A percentile compares a stretch with the other conserved stretches of the same genome.
phyloP scores from a whole-genome alignment of 768 basidiomycete genomes.

The Russula ochroleuca region DNA sequence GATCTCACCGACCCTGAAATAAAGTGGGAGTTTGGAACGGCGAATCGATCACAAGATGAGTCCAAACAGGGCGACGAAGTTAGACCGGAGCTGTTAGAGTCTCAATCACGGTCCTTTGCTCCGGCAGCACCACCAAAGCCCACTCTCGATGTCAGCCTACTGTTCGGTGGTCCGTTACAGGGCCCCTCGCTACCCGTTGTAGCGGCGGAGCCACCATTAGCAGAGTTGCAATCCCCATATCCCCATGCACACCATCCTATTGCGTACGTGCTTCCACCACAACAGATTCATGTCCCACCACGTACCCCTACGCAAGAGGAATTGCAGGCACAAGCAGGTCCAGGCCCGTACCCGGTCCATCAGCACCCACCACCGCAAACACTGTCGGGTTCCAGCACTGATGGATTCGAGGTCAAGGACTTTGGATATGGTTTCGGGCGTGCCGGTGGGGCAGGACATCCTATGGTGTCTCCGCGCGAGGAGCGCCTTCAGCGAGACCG shows the following conservation, averaged over 20 bases:
- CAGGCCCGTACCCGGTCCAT: conserved; percentile 22
- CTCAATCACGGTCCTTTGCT: neutral
- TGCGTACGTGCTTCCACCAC: conserved; percentile 15
- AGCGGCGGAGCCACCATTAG: conserved; percentile 8
- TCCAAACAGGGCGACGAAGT: conserved; percentile 8
- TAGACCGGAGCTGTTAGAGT: conserved; percentile 1
- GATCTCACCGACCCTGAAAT: conserved; percentile 36
- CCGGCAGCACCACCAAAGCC: conserved; percentile 6
- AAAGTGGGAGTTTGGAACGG: conserved; percentile 60
- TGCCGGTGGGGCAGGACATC: conserved; percentile 38
- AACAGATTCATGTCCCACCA: conserved; percentile 11
- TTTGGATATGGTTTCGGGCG: conserved; percentile 63
- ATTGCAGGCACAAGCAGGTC: conserved; percentile 20
- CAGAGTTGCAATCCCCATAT: conserved; percentile 21
- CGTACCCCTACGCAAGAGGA: conserved; percentile 15
- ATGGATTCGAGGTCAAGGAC: conserved; percentile 53
- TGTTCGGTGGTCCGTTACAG: conserved; percentile 21
- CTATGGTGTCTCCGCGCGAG: conserved; percentile 33
- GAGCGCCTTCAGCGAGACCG: conserved; percentile 32
- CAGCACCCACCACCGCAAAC: conserved; percentile 20
- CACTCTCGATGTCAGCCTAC: conserved; percentile 17
- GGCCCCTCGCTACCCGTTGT: conserved; percentile 6
- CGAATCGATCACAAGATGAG: conserved; percentile 27
- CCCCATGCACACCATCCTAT: conserved; percentile 16
- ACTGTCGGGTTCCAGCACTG: conserved; percentile 29